A percentile compares a stretch with the other conserved stretches of the same genome.
phyloP scores from a whole-genome alignment of 257 asterid species.

The Solanum corneliomulleri region DNA sequence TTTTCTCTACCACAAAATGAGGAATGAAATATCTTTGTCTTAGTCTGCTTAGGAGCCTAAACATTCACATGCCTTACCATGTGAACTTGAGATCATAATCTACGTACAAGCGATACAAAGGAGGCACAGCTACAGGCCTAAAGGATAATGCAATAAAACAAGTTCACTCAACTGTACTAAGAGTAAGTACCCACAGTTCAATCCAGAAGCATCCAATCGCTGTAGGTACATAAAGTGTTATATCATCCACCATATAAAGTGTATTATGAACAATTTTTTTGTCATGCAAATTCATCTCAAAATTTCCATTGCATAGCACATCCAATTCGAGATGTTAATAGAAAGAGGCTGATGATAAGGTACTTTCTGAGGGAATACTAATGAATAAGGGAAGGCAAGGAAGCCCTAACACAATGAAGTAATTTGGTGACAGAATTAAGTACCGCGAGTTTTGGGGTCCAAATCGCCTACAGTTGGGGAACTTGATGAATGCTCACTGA shows the following conservation, averaged over 20 bases:
- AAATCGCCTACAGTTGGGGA: constrained; percentile 44
- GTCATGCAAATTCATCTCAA: background rate
- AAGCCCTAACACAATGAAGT: background rate
- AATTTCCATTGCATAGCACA: background rate
- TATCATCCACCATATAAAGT: background rate
- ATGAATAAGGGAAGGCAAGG: background rate
- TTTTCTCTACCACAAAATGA: background rate
- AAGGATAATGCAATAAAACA: background rate
- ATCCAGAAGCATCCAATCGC: background rate
- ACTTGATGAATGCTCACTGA: constrained; percentile 61
- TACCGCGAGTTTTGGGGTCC: constrained; percentile 81
- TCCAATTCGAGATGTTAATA: background rate
- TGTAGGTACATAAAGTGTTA: background rate
- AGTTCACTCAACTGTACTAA: background rate
- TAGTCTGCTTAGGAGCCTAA: background rate
- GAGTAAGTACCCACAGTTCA: background rate
- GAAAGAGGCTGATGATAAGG: background rate
- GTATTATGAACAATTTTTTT: background rate
- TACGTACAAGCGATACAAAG: background rate
- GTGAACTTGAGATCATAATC: background rate
- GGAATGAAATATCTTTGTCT: background rate
- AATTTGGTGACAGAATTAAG: background rate
- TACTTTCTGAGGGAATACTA: background rate
- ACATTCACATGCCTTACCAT: background rate
- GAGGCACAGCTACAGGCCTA: background rate